Evolutionary conservation across 139 green algal genomes (phyloP), one percentile per base, ranked within the genome.

Genomic region (Monoraphidium neglectum): DNA sequence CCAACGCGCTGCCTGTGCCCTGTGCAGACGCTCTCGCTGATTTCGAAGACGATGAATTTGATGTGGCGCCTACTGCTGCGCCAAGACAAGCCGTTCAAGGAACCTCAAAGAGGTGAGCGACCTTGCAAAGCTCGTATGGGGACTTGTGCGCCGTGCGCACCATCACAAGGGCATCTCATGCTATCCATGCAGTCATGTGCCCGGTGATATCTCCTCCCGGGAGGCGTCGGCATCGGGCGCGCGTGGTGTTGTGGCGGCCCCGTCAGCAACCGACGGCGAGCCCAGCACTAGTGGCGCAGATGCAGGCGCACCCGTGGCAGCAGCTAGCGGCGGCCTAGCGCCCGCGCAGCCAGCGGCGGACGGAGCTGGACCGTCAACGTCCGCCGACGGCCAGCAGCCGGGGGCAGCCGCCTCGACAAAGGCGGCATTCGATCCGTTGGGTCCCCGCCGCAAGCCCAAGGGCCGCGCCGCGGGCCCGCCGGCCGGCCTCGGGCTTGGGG

Each of bases 41-140:
- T 8, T 83, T 83, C 54, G 77, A 83, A 40, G 77, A 78, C 38
- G 77, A 79, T n/a, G 77, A 82, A 6, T 49, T n/a, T n/a, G n/a
- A n/a, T n/a, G n/a, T n/a, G n/a, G n/a, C n/a, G n/a, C n/a, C n/a
- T n/a, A n/a, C n/a, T n/a, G n/a, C n/a, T n/a, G n/a, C n/a, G n/a
- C n/a, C n/a, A n/a, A n/a, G n/a, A n/a, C n/a, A n/a, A n/a, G n/a
- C n/a, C n/a, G n/a, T n/a, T n/a, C n/a, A n/a, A n/a, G n/a, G n/a
- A n/a, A n/a, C n/a, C n/a, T n/a, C n/a, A n/a, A n/a, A n/a, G n/a
- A n/a, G n/a, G n/a, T n/a, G n/a, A n/a, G n/a, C n/a, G n/a, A n/a
- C n/a, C n/a, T n/a, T n/a, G n/a, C n/a, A n/a, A n/a, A n/a, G n/a
- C n/a, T n/a, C n/a, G n/a, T n/a, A n/a, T n/a, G n/a, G n/a, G n/a